Evolutionary conservation across 2,329 filamentous ascomycete genomes (phyloP).

Genomic region (Alternaria sp.): DNA sequence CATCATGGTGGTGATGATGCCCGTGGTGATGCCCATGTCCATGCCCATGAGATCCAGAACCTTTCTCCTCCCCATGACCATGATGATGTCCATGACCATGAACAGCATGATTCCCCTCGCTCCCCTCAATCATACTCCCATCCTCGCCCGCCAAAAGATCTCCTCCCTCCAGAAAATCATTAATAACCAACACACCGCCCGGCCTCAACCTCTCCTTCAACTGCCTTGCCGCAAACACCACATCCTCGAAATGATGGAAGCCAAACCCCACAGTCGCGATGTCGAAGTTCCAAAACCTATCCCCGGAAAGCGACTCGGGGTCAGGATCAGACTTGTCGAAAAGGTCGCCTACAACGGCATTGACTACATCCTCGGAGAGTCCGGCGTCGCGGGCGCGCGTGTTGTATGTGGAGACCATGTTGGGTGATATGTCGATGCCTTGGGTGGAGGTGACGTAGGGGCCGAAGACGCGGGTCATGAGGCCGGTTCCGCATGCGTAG

Average conservation of each 20-base stretch:
- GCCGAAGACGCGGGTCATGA: conserved; percentile 59
- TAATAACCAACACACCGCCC: conserved; percentile 70
- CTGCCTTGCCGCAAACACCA: conserved; percentile 63
- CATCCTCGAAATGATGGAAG: conserved; percentile 63
- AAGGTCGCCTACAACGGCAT: conserved; percentile 46
- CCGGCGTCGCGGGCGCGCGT: conserved; percentile 52
- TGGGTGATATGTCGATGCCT: conserved; percentile 73
- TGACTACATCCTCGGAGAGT: conserved; percentile 22
- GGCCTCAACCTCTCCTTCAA: conserved; percentile 67
- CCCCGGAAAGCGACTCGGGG: conserved; percentile 26
- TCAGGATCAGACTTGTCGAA: conserved; percentile 34
- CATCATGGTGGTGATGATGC: conserved; percentile 13
- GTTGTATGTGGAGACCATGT: conserved; percentile 75
- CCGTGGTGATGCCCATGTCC: conserved; percentile 14
- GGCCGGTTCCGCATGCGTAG: neutral
- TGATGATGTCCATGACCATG: conserved; percentile 33
- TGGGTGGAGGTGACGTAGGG: conserved; percentile 68
- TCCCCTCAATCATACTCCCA: conserved; percentile 29
- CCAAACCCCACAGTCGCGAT: conserved; percentile 52
- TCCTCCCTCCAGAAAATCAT: conserved; percentile 69
- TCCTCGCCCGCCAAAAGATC: conserved; percentile 38
- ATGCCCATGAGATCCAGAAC: conserved; percentile 8
- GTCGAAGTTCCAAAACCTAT: conserved; percentile 51
- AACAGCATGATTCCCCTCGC: conserved; percentile 30
- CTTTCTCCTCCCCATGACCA: conserved; percentile 18